phyloP scores from a whole-genome alignment of 140 eudicot genomes.

The Bidens hawaiensis region DNA sequence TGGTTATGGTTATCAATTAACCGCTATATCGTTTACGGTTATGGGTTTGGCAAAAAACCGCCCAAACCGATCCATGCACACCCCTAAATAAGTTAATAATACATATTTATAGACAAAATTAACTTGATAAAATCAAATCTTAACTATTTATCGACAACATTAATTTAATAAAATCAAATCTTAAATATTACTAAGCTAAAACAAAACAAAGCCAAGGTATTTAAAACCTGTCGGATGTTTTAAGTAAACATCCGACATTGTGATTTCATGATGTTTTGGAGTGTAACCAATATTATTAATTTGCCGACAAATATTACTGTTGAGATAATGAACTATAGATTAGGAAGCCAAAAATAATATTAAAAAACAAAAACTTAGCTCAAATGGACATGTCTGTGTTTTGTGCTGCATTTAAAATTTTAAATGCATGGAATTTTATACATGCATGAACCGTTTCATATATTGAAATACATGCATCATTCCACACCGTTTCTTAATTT shows the following conservation, averaged over 20 bases:
- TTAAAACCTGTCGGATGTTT: not conserved
- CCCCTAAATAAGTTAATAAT: too few relatives aligned
- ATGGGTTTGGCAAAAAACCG: too few relatives aligned
- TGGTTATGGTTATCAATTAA: too few relatives aligned
- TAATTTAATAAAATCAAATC: not conserved
- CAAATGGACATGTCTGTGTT: constrained; percentile 14
- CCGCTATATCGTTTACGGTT: too few relatives aligned
- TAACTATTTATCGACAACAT: not conserved
- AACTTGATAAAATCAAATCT: not conserved
- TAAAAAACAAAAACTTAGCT: not conserved
- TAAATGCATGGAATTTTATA: not conserved
- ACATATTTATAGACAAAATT: not conserved
- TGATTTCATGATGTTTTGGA: not conserved
- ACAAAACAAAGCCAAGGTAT: not conserved
- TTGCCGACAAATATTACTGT: constrained; percentile 12
- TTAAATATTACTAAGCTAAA: not conserved
- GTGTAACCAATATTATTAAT: constrained; percentile 5
- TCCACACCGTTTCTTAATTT: not conserved
- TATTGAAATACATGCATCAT: constrained; percentile 2
- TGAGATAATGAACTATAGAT: not conserved
- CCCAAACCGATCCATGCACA: too few relatives aligned
- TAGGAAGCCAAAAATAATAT: not conserved
- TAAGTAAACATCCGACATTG: not conserved
- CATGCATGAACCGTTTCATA: constrained; percentile 1
- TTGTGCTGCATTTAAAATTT: constrained; percentile 4